Evolutionary conservation across 1,284 basidiomycete species (phyloP).

Genomic region (Apiotrichum porosum): DNA sequence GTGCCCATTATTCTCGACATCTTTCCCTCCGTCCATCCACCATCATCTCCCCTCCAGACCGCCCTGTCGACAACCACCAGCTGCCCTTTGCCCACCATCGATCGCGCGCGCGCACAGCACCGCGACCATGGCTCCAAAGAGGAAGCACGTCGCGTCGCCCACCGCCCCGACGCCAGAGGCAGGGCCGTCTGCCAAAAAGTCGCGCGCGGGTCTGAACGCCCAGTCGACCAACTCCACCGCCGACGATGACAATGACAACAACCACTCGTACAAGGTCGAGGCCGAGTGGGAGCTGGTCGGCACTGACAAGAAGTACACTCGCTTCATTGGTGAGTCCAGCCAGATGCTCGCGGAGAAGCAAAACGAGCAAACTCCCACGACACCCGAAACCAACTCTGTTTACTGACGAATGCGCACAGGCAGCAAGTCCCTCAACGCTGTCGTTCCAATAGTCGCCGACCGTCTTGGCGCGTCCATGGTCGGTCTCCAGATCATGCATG

Average conservation of each 20-base stretch:
- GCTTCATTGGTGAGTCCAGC: constrained; percentile 8
- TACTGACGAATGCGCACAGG: constrained; percentile 2
- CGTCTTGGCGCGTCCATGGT: constrained; percentile 10
- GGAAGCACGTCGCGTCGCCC: constrained; percentile 13
- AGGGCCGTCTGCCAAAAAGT: constrained; percentile 5
- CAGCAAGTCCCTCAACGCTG: constrained; percentile 8
- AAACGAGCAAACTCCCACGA: too few species aligned
- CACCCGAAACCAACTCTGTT: too few species aligned
- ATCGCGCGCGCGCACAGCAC: neutral
- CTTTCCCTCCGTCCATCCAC: neutral
- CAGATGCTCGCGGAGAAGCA: too few species aligned
- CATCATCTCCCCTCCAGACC: neutral
- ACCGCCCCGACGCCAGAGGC: neutral
- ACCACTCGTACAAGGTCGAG: neutral
- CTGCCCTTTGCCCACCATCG: too few species aligned
- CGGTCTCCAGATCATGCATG: constrained; percentile 21
- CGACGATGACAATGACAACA: too few species aligned
- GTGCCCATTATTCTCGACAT: too few species aligned
- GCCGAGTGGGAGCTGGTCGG: constrained; percentile 16
- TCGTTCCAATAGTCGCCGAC: constrained; percentile 9
- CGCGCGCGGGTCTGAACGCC: neutral
- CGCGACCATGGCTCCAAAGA: constrained; percentile 8
- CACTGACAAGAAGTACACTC: constrained; percentile 4
- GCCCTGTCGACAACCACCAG: neutral
- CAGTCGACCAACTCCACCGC: neutral